Percentiles rank a stretch among this genome's conserved stretches.
Evolutionary conservation across 306 rosid species (phyloP).

Genomic region (Castanea sativa): DNA sequence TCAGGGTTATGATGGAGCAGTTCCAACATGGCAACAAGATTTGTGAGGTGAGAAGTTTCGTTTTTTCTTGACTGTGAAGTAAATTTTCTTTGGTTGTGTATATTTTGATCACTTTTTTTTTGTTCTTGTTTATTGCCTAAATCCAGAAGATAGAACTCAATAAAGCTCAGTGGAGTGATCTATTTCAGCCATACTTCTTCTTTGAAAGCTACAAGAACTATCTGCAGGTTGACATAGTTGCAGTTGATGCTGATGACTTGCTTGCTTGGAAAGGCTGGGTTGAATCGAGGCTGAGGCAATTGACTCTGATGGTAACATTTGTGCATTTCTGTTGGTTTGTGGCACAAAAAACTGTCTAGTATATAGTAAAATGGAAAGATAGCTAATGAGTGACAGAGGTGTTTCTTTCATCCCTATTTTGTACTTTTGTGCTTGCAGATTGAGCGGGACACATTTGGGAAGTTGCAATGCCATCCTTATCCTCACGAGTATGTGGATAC

Average conservation of each 20-base stretch:
- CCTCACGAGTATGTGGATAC: slow-evolving; percentile 40
- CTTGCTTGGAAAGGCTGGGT: slow-evolving; percentile 97
- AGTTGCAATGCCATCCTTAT: slow-evolving; percentile 60
- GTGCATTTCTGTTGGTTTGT: not conserved
- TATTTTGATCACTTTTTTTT: slow-evolving; percentile 10
- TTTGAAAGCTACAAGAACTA: slow-evolving; percentile 87
- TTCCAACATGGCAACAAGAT: slow-evolving; percentile 66
- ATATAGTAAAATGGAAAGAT: not conserved
- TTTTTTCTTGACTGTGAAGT: not conserved
- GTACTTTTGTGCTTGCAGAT: slow-evolving; percentile 27
- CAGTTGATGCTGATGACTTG: slow-evolving; percentile 74
- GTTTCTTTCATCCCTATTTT: not conserved
- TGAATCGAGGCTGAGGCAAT: slow-evolving; percentile 87
- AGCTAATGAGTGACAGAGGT: not conserved
- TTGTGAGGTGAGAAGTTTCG: slow-evolving; percentile 57
- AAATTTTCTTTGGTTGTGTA: not conserved
- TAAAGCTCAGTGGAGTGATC: slow-evolving; percentile 64
- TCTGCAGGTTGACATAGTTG: slow-evolving; percentile 84
- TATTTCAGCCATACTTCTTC: slow-evolving; percentile 75
- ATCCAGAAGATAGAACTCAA: slow-evolving; percentile 75
- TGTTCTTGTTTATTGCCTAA: slow-evolving; percentile 8
- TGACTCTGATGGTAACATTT: slow-evolving; percentile 51
- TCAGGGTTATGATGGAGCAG: slow-evolving; percentile 93
- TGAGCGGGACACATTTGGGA: slow-evolving; percentile 51
- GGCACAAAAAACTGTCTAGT: not conserved